These are phyloP conservation scores for Penicillium fimorum DNA, from an alignment of 495 filamentous ascomycete genomes.

Conservation along the genomic window DNA sequence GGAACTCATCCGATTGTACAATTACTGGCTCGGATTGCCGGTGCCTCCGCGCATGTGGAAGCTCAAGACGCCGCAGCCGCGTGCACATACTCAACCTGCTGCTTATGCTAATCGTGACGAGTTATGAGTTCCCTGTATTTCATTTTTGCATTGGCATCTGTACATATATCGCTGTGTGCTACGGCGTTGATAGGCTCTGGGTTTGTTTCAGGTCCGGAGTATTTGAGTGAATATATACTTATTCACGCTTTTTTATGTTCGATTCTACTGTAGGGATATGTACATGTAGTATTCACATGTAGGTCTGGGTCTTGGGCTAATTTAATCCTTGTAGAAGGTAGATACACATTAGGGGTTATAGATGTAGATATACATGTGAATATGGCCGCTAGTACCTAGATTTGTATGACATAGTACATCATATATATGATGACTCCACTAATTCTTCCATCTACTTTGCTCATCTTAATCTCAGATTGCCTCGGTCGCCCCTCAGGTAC, in stretches of 20 bases:
- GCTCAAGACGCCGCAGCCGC: slow-evolving; percentile 45
- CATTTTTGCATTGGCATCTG: slow-evolving; percentile 17
- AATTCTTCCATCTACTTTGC: background rate
- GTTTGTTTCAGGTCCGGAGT: slow-evolving; percentile 1
- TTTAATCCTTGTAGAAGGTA: background rate
- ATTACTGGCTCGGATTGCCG: slow-evolving; percentile 76
- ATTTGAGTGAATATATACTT: background rate
- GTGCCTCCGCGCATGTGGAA: slow-evolving; percentile 67
- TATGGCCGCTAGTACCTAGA: background rate
- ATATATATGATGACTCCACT: background rate
- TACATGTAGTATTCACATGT: background rate
- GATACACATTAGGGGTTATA: background rate
- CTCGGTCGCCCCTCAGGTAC: slow-evolving; percentile 9
- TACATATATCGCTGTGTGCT: slow-evolving; percentile 11
- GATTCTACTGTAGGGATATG: background rate
- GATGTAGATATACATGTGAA: background rate
- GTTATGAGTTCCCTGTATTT: slow-evolving; percentile 37
- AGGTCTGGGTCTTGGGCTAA: background rate
- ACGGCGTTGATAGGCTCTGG: slow-evolving; percentile 14
- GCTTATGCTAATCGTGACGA: slow-evolving; percentile 50
- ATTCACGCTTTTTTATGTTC: background rate
- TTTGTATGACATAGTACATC: background rate
- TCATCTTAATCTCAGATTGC: slow-evolving; percentile 8
- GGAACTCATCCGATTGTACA: slow-evolving; percentile 65
- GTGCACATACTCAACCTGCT: background rate